phyloP scores from a whole-genome alignment of 2,329 filamentous ascomycete genomes.

The Sporothrix protearum region DNA sequence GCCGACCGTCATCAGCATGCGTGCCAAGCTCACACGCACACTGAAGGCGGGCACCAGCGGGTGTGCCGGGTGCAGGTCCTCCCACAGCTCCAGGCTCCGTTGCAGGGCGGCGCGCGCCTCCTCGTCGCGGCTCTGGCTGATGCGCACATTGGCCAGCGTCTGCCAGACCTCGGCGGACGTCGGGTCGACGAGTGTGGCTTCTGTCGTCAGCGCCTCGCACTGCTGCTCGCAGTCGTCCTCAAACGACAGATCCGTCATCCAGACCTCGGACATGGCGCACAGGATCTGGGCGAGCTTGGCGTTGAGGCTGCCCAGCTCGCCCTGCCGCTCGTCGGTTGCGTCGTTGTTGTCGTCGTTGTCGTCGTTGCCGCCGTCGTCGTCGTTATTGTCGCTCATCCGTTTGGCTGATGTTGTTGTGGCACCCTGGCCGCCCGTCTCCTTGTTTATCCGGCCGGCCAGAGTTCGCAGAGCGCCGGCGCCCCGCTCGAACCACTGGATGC shows the following conservation, averaged over 20 bases:
- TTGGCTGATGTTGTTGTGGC: neutral
- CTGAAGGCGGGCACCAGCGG: constrained; percentile 78
- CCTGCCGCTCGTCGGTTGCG: constrained; percentile 29
- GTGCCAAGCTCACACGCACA: constrained; percentile 74
- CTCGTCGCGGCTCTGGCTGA: constrained; percentile 75
- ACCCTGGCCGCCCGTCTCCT: neutral
- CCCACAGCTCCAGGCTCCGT: constrained; percentile 80
- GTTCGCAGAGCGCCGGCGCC: constrained; percentile 68
- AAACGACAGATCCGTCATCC: constrained; percentile 97
- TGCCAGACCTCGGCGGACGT: constrained; percentile 86
- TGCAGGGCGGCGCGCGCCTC: constrained; percentile 77
- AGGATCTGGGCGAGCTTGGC: constrained; percentile 83
- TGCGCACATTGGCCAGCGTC: constrained; percentile 87
- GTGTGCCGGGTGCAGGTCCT: constrained; percentile 68
- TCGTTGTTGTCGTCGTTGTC: neutral
- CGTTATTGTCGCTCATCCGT: neutral
- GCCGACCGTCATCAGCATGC: constrained; percentile 84
- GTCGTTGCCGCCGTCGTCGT: neutral
- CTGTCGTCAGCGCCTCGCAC: constrained; percentile 85
- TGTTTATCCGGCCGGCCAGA: constrained; percentile 2
- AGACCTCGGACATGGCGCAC: constrained; percentile 91
- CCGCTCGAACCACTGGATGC: constrained; percentile 63
- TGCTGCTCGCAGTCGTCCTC: constrained; percentile 83
- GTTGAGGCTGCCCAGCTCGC: constrained; percentile 58
- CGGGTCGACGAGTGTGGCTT: constrained; percentile 82